Conservation (phyloP, 2,329 filamentous ascomycete genomes). For the Aspergillus tamarii region DNA sequence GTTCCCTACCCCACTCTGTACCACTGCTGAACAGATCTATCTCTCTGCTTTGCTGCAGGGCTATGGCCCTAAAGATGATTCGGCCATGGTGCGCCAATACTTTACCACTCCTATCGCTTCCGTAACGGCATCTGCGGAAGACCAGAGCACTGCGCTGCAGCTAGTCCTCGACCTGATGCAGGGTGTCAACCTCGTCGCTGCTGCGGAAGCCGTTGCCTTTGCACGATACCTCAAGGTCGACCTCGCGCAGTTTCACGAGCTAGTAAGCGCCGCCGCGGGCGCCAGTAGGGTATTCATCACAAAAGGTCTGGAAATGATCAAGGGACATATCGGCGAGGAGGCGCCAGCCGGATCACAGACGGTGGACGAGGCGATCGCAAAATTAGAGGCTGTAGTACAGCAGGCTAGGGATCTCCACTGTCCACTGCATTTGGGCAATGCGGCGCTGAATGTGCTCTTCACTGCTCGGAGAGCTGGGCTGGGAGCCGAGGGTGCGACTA, state of each 20-base stretch:
- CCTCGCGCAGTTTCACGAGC: conserved; percentile 48
- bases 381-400: conserved; percentile 47
- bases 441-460: conserved; percentile 39
- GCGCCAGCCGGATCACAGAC: conserved; percentile 38
- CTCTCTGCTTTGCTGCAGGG: conserved; percentile 63
- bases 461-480: conserved; percentile 36
- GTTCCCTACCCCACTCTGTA: conserved; percentile 65
- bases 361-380: conserved; percentile 41
- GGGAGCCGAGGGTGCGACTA: conserved; percentile 34
- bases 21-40: conserved; percentile 67
- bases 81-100: conserved; percentile 60
- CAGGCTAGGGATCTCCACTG: conserved; percentile 44
- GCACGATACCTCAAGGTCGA: conserved; percentile 51
- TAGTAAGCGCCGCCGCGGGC: conserved; percentile 53
- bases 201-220: conserved; percentile 53
- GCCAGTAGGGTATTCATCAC: conserved; percentile 50
- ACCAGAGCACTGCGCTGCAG: conserved; percentile 39
- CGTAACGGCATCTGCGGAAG: conserved; percentile 37
- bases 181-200: conserved; percentile 54
- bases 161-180: conserved; percentile 49
- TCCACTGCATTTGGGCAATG: conserved; percentile 43
- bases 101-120: conserved; percentile 44
- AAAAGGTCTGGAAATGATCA: conserved; percentile 41
- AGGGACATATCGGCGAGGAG: conserved; percentile 29
- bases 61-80: conserved; percentile 58